These are phyloP conservation scores for Vigna hirtella DNA, from an alignment of 306 rosid genomes.

Conservation along the genomic window DNA sequence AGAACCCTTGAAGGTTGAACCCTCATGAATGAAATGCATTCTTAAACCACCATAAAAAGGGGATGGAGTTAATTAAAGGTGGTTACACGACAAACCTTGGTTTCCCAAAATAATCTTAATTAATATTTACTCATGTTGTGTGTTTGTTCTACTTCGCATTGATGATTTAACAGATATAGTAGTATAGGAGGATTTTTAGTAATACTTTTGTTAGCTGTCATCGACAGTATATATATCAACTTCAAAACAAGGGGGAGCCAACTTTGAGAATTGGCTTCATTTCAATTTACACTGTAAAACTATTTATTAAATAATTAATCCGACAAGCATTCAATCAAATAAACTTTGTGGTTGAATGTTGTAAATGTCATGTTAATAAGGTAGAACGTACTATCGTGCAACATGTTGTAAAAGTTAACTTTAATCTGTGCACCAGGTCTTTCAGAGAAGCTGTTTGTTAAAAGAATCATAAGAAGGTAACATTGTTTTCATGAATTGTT, in stretches of 20 bases:
- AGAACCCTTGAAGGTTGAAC: slow-evolving; percentile 41
- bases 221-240: not conserved
- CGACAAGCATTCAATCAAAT: slow-evolving; percentile 17
- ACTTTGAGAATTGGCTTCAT: slow-evolving; percentile 32
- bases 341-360: slow-evolving; percentile 29
- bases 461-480: slow-evolving; percentile 37
- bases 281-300: slow-evolving; percentile 8
- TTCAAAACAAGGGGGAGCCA: slow-evolving; percentile 29
- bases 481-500: slow-evolving; percentile 23
- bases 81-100: slow-evolving; percentile 26
- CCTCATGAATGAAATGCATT: slow-evolving; percentile 45
- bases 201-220: slow-evolving; percentile 34
- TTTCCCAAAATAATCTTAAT: slow-evolving; percentile 39
- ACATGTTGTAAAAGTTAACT: not conserved
- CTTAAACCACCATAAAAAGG: slow-evolving; percentile 40
- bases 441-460: slow-evolving; percentile 38
- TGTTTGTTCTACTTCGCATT: slow-evolving; percentile 19
- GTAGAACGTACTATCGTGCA: slow-evolving; percentile 17
- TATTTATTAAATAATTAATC: slow-evolving; percentile 2
- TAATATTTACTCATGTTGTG: not conserved
- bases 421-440: slow-evolving; percentile 13
- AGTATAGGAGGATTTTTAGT: slow-evolving; percentile 3
- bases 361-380: slow-evolving; percentile 23
- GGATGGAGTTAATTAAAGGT: not conserved
- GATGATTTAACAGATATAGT: slow-evolving; percentile 40